Conservation (phyloP, 768 basidiomycete species). For the Roridomyces roridus region DNA sequence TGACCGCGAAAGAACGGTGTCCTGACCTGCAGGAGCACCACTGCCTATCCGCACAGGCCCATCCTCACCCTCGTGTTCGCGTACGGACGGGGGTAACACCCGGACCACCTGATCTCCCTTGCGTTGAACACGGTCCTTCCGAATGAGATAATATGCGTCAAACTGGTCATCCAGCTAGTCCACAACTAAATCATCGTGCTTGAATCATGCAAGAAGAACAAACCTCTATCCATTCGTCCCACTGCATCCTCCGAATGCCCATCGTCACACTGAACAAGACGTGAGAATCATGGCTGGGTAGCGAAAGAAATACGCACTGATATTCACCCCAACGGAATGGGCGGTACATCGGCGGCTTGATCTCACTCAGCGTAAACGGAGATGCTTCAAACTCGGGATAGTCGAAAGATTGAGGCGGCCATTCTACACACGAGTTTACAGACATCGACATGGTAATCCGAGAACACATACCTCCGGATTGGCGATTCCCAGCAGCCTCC, state of each 20-base stretch:
- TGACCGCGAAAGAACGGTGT: background rate
- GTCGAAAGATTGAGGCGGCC: constrained; percentile 55
- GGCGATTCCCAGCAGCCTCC: too few species aligned
- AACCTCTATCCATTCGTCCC: constrained; percentile 78
- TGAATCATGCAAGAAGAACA: background rate
- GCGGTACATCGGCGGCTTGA: constrained; percentile 66
- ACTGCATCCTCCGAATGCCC: constrained; percentile 71
- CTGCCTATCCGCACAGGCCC: constrained; percentile 48
- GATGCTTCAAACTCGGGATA: constrained; percentile 58
- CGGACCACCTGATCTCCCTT: constrained; percentile 54
- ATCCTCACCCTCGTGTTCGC: constrained; percentile 30
- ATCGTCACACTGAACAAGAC: constrained; percentile 61
- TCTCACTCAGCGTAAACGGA: constrained; percentile 43
- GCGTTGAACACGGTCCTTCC: constrained; percentile 58
- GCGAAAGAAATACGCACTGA: constrained; percentile 50
- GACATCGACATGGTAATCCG: background rate
- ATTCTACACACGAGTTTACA: constrained; percentile 42
- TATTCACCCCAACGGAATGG: constrained; percentile 70
- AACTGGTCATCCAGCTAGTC: constrained; percentile 20
- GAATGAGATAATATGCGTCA: constrained; percentile 59
- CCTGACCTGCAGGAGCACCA: constrained; percentile 45
- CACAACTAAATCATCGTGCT: background rate
- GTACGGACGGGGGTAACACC: constrained; percentile 42
- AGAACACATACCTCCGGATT: background rate
- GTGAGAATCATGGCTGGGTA: background rate